phyloP scores from a whole-genome alignment of 2,329 filamentous ascomycete species.

The Tolypocladium amazonense region DNA sequence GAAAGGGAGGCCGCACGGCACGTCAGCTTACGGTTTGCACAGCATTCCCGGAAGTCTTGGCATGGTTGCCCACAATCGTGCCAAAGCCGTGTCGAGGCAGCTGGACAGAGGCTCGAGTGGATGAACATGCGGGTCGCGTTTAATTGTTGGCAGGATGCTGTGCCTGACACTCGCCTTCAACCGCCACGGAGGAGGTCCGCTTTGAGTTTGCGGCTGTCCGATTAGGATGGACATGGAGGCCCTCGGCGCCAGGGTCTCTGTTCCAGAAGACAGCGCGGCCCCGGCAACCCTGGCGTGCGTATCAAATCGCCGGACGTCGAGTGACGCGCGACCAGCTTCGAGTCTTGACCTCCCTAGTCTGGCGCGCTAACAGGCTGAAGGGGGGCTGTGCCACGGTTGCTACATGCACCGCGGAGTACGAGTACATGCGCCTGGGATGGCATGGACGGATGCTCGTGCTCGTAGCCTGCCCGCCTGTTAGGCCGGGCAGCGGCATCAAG shows the following conservation, averaged over 20 bases:
- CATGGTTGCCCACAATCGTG: too few species aligned
- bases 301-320: background rate
- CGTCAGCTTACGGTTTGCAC: too few species aligned
- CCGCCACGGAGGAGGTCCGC: background rate
- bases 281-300: background rate
- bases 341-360: background rate
- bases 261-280: background rate
- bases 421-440: background rate
- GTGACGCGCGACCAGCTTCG: background rate
- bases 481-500: too few species aligned
- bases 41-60: too few species aligned
- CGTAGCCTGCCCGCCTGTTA: background rate
- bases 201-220: background rate
- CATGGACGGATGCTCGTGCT: background rate
- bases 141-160: too few species aligned
- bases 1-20: too few species aligned
- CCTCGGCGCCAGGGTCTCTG: background rate
- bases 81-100: too few species aligned
- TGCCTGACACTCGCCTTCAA: too few species aligned
- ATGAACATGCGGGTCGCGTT: too few species aligned
- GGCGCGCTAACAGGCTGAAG: background rate
- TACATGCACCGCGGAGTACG: background rate
- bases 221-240: background rate
- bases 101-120: too few species aligned
- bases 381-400: background rate